These are phyloP conservation scores for Biscogniauxia sp. DNA, from an alignment of 2,329 filamentous ascomycete genomes.

Conservation along the genomic window DNA sequence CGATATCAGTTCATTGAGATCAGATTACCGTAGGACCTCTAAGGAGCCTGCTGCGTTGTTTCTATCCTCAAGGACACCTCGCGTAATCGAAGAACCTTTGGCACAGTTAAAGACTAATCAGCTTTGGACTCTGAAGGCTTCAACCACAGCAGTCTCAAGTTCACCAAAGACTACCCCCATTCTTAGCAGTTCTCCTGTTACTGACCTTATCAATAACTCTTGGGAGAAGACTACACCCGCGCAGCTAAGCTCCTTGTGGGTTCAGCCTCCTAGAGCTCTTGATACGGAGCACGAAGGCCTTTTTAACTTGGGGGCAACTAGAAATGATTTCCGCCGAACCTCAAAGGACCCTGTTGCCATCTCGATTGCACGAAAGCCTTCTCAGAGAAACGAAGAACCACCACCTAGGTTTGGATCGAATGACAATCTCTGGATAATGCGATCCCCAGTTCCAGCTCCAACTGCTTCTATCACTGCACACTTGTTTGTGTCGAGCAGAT, in stretches of 20 bases:
- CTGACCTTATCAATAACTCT: no score
- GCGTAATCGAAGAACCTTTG: constrained; percentile 21
- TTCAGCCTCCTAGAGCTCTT: constrained; percentile 6
- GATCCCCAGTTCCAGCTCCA: background rate
- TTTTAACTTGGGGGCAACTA: constrained; percentile 14
- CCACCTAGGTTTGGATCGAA: constrained; percentile 6
- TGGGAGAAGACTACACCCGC: constrained; percentile 2
- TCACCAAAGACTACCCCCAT: no score
- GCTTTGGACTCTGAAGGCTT: constrained; percentile 32
- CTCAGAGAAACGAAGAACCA: constrained; percentile 7
- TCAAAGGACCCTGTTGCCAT: constrained; percentile 18
- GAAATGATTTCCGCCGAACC: constrained; percentile 20
- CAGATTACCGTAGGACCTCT: constrained; percentile 20
- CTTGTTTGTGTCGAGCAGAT: constrained; percentile 5
- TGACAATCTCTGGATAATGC: background rate
- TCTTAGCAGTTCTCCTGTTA: no score
- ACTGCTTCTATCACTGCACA: background rate
- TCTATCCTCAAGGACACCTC: constrained; percentile 15
- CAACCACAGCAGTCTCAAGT: background rate
- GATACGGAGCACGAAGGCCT: constrained; percentile 17
- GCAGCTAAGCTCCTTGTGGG: constrained; percentile 15
- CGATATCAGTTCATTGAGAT: constrained; percentile 16
- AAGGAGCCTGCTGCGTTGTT: constrained; percentile 18
- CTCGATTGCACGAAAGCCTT: constrained; percentile 6
- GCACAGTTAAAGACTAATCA: constrained; percentile 32